A percentile compares a stretch with the other conserved stretches of the same genome.
Conservation (phyloP, 345 rosid genomes). For the Camelina sativa region DNA sequence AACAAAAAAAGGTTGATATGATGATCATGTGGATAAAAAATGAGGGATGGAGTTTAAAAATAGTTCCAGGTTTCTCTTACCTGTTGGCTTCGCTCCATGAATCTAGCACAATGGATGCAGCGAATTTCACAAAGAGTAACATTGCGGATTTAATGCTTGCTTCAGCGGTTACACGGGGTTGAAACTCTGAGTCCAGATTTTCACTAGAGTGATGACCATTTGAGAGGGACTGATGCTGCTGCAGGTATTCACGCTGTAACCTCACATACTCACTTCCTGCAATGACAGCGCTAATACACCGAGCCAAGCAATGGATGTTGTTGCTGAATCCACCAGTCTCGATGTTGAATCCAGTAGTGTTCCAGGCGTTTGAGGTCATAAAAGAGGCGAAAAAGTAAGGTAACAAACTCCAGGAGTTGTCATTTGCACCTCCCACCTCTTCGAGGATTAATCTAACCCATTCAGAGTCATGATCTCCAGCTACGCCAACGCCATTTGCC, state of each 20-base stretch:
- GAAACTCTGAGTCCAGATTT: slow-evolving; percentile 70
- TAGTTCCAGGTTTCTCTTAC: slow-evolving; percentile 43
- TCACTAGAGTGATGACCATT: slow-evolving; percentile 69
- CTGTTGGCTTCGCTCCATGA: slow-evolving; percentile 86
- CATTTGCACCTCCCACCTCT: slow-evolving; percentile 92
- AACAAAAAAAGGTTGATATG: background rate
- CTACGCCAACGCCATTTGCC: slow-evolving; percentile 63
- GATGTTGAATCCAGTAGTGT: slow-evolving; percentile 82
- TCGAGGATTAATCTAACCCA: slow-evolving; percentile 91
- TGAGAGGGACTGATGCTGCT: slow-evolving; percentile 61
- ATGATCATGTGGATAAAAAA: slow-evolving; percentile 8
- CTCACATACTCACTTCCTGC: slow-evolving; percentile 88
- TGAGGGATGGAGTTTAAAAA: background rate
- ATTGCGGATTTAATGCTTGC: slow-evolving; percentile 91
- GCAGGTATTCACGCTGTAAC: slow-evolving; percentile 86
- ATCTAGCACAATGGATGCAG: slow-evolving; percentile 83
- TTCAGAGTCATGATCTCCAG: slow-evolving; percentile 90
- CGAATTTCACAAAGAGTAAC: slow-evolving; percentile 89
- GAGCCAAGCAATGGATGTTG: slow-evolving; percentile 94
- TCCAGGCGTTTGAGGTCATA: slow-evolving; percentile 93
- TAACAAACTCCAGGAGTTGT: slow-evolving; percentile 91
- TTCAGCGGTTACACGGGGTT: slow-evolving; percentile 71
- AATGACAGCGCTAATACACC: slow-evolving; percentile 92
- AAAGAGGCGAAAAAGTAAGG: slow-evolving; percentile 89
- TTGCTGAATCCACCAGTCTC: slow-evolving; percentile 97